Evolutionary conservation across 352 stramenopile genomes (phyloP).

Genomic region (Peronospora tabacina): DNA sequence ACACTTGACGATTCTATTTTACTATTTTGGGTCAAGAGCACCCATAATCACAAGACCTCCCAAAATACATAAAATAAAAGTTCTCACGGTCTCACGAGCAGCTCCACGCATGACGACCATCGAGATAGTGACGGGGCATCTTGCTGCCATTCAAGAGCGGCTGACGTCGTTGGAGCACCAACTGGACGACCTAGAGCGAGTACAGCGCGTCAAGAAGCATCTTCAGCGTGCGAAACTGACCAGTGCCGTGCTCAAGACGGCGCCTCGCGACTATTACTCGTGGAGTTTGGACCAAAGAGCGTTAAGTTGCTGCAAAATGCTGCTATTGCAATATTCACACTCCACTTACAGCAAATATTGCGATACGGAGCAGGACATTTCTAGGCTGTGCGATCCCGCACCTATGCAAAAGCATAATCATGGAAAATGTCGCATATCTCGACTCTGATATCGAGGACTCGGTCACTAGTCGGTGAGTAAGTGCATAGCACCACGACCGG

Average conservation of each 20-base stretch:
- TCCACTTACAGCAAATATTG: neutral
- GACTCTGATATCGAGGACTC: slow-evolving; percentile 47
- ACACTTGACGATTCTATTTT: slow-evolving; percentile 3
- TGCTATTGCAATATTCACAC: neutral
- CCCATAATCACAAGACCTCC: neutral
- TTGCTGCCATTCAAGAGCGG: slow-evolving; percentile 31
- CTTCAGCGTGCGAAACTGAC: slow-evolving; percentile 36
- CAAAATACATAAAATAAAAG: neutral
- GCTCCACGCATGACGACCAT: slow-evolving; percentile 17
- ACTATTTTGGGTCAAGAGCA: neutral
- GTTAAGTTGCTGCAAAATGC: slow-evolving; percentile 22
- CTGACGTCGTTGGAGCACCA: slow-evolving; percentile 36
- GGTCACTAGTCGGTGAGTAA: slow-evolving; percentile 47
- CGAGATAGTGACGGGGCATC: slow-evolving; percentile 27
- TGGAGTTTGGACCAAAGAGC: slow-evolving; percentile 59
- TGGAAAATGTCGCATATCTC: slow-evolving; percentile 78
- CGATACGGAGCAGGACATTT: slow-evolving; percentile 31
- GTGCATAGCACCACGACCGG: neutral
- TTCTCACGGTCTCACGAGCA: neutral
- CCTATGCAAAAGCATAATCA: slow-evolving; percentile 87
- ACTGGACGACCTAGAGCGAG: slow-evolving; percentile 45
- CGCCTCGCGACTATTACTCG: slow-evolving; percentile 64
- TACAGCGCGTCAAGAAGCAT: slow-evolving; percentile 41
- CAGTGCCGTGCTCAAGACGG: slow-evolving; percentile 60
- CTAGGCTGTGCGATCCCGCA: slow-evolving; percentile 57